Conservation (phyloP, 352 stramenopile genomes). For the Saprolegnia diclina region DNA sequence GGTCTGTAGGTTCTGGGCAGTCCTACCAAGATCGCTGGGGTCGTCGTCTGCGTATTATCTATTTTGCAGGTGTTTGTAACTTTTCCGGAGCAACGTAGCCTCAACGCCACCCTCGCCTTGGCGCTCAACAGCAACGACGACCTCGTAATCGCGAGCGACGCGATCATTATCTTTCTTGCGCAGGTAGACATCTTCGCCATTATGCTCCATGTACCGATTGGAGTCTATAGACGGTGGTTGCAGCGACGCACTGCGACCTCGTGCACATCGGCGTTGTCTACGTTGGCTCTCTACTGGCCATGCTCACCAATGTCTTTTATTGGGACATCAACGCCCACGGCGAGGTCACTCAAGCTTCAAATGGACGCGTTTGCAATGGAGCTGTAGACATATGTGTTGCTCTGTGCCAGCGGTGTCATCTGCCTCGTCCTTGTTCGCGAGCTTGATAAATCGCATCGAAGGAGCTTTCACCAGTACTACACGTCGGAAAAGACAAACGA, state of each 20-base stretch:
- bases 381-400: slow-evolving; percentile 12
- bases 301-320: slow-evolving; percentile 8
- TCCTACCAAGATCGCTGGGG: not conserved
- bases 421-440: slow-evolving; percentile 6
- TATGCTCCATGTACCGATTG: not conserved
- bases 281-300: not conserved
- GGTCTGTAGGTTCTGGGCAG: not conserved
- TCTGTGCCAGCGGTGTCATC: not conserved
- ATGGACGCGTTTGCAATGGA: not conserved
- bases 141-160: slow-evolving; percentile 3
- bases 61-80: not conserved
- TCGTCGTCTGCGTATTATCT: too few species aligned
- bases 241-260: slow-evolving; percentile 13
- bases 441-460: slow-evolving; percentile 12
- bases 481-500: slow-evolving; percentile 7
- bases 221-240: slow-evolving; percentile 9
- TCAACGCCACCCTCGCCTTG: not conserved
- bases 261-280: slow-evolving; percentile 3
- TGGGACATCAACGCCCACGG: slow-evolving; percentile 9
- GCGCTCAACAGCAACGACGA: slow-evolving; percentile 2
- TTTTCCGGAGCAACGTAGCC: not conserved
- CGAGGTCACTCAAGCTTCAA: not conserved
- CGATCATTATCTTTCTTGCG: slow-evolving; percentile 14
- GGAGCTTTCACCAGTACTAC: slow-evolving; percentile 20
- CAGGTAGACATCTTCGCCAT: not conserved